A percentile compares a stretch with the other conserved stretches of the same genome.
These are phyloP conservation scores for Hortiboletus campestris DNA, from an alignment of 768 basidiomycete genomes.

Conservation along the genomic window DNA sequence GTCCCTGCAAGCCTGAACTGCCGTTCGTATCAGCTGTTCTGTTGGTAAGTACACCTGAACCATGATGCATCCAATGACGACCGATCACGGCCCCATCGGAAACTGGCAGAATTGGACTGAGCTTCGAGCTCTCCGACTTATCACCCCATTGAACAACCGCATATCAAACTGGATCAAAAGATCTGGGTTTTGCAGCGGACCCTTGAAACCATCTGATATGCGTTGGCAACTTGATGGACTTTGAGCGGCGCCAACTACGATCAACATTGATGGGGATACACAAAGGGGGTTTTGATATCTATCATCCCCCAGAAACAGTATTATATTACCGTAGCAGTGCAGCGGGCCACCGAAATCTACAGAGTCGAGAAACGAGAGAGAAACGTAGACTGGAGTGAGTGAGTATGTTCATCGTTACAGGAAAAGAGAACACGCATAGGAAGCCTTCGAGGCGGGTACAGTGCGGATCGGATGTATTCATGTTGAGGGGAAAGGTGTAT, in stretches of 20 bases:
- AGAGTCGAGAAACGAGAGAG: not conserved
- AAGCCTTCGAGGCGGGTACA: not conserved
- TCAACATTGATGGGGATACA: not conserved
- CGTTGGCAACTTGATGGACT: too few relatives aligned
- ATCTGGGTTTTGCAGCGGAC: too few relatives aligned
- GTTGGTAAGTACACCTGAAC: too few relatives aligned
- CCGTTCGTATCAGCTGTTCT: too few relatives aligned
- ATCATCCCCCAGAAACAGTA: not conserved
- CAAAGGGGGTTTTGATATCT: not conserved
- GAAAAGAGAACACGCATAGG: not conserved
- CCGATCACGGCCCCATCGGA: too few relatives aligned
- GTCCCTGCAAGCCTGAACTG: too few relatives aligned
- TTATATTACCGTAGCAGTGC: conserved; percentile 1
- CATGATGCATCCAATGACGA: too few relatives aligned
- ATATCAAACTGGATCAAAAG: too few relatives aligned
- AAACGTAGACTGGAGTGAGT: conserved; percentile 5
- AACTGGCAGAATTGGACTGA: too few relatives aligned
- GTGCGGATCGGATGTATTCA: not conserved
- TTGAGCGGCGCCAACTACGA: not conserved
- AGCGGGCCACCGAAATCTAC: not conserved
- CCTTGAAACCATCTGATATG: too few relatives aligned
- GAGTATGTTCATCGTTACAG: not conserved
- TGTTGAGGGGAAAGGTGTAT: not conserved
- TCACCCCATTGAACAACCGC: too few relatives aligned
- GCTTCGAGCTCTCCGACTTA: too few relatives aligned